Conservation (phyloP, 768 basidiomycete genomes). For the Pleurotus tuoliensis region DNA sequence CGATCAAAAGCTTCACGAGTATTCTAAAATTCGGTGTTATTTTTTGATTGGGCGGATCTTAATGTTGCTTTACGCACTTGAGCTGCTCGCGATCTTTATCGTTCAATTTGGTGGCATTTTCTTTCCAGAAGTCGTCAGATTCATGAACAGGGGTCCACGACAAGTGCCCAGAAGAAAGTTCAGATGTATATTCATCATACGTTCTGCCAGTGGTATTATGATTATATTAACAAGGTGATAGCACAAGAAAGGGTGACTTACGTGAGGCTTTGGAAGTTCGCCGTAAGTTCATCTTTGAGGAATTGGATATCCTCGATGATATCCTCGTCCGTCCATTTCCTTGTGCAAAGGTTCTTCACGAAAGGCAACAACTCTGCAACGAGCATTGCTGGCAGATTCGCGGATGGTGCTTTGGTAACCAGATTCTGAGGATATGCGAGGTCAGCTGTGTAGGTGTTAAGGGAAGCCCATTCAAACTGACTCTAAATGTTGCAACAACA, state of each 20-base stretch:
- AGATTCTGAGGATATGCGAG: conserved; percentile 58
- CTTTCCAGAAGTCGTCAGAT: conserved; percentile 97
- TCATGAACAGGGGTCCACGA: conserved; percentile 97
- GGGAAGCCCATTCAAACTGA: conserved; percentile 21
- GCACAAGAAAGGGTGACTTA: conserved; percentile 31
- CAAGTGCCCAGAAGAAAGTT: conserved; percentile 83
- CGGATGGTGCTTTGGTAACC: conserved; percentile 78
- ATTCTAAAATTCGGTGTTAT: conserved; percentile 38
- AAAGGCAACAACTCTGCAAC: conserved; percentile 85
- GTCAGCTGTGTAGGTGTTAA: too few relatives aligned
- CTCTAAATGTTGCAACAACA: conserved; percentile 87
- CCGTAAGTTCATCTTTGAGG: conserved; percentile 80
- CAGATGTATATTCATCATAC: conserved; percentile 93
- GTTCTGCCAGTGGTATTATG: conserved; percentile 49
- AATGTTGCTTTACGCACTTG: conserved; percentile 46
- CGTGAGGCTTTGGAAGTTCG: conserved; percentile 88
- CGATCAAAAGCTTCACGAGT: conserved; percentile 66
- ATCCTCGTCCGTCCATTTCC: conserved; percentile 96
- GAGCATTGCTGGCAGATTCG: conserved; percentile 92
- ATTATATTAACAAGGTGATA: not conserved
- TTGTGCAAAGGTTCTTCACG: conserved; percentile 71
- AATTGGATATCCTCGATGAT: conserved; percentile 89
- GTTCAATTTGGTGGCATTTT: conserved; percentile 84
- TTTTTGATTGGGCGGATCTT: not conserved
- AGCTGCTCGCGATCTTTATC: conserved; percentile 82